These are phyloP conservation scores for Colletotrichum limetticola DNA, from an alignment of 2,329 filamentous ascomycete genomes.

Conservation along the genomic window DNA sequence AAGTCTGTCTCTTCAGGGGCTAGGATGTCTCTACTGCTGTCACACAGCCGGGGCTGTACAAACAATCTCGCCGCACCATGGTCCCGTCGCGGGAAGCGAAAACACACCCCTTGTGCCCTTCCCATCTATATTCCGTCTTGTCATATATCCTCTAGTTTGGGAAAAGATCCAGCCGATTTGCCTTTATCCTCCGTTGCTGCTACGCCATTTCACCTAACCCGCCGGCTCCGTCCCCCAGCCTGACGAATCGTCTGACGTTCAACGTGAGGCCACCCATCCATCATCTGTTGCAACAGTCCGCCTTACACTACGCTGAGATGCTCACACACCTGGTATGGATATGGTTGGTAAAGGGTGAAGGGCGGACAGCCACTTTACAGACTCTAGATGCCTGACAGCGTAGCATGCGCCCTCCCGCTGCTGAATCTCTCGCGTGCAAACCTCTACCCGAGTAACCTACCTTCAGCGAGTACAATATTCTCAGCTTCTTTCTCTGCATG, in stretches of 20 bases:
- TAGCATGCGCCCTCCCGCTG: background rate
- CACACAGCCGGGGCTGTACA: background rate
- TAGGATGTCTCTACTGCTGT: background rate
- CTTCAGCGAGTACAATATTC: background rate
- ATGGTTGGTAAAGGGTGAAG: background rate
- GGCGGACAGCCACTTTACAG: background rate
- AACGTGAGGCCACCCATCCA: background rate
- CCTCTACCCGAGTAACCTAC: background rate
- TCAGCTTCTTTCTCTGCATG: background rate
- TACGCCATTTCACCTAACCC: background rate
- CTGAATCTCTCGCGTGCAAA: background rate
- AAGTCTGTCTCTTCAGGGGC: background rate
- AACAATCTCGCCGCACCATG: background rate
- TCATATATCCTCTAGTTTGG: background rate
- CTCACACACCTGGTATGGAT: background rate
- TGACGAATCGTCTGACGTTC: background rate
- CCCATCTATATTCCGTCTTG: background rate
- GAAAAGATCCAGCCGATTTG: too few species aligned
- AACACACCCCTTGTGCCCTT: background rate
- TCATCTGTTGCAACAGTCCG: background rate
- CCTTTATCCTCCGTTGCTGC: background rate
- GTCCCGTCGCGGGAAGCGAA: background rate
- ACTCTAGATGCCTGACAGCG: background rate
- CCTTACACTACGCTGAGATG: background rate
- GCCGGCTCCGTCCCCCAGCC: background rate